Evolutionary conservation across 495 filamentous ascomycete genomes (phyloP).

Genomic region (Paragyromitra xinjiangensis): DNA sequence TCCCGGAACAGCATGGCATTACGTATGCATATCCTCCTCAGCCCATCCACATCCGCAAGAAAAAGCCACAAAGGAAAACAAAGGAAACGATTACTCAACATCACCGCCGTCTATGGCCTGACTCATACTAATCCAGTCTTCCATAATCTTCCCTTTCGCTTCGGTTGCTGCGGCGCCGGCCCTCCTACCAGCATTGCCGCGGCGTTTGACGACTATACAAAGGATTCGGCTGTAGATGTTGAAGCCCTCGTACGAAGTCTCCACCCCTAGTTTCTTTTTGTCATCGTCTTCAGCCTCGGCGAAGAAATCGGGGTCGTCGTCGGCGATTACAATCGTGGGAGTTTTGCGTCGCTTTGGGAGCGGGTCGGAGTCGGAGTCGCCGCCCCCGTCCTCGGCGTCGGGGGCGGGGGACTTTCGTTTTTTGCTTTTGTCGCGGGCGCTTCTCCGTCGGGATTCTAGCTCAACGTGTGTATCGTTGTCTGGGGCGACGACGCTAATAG

Average conservation of each 20-base stretch:
- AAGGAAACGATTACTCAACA: conserved; percentile 33
- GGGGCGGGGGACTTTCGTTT: conserved; percentile 37
- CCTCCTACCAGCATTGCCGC: conserved; percentile 60
- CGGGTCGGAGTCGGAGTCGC: conserved; percentile 29
- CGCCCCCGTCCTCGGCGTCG: conserved; percentile 51
- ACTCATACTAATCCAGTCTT: conserved; percentile 57
- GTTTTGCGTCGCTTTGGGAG: conserved; percentile 64
- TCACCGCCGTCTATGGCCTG: conserved; percentile 46
- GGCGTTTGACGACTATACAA: conserved; percentile 86
- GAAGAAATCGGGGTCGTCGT: conserved; percentile 33
- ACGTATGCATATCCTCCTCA: conserved; percentile 6
- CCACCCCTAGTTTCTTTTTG: conserved; percentile 86
- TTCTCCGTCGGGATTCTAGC: conserved; percentile 5
- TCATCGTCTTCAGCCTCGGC: conserved; percentile 67
- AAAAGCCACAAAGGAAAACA: conserved; percentile 11
- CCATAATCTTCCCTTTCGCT: conserved; percentile 44
- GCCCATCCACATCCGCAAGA: neutral
- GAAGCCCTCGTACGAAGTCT: conserved; percentile 92
- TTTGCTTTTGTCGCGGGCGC: conserved; percentile 33
- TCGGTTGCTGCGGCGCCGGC: conserved; percentile 7
- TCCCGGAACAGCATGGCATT: conserved; percentile 21
- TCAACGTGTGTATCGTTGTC: neutral
- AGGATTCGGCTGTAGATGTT: conserved; percentile 91
- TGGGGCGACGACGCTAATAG: conserved; percentile 2
- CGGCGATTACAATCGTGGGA: conserved; percentile 49